Evolutionary conservation across 2,329 filamentous ascomycete genomes (phyloP), one percentile per base, ranked within the genome.

Genomic region (Clathrospora elynae): DNA sequence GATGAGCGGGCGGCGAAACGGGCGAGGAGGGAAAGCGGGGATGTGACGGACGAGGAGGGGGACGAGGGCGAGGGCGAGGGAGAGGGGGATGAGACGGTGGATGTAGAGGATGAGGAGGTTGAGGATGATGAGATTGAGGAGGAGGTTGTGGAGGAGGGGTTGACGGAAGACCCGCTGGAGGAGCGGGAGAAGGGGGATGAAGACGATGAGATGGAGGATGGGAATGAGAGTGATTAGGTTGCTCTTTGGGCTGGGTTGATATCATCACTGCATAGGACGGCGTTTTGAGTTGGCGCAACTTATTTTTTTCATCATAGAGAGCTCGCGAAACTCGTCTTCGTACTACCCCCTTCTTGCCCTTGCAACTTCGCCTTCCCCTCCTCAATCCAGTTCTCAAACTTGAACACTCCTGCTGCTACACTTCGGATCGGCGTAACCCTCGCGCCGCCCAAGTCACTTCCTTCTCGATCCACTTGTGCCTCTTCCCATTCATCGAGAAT

Each of bases 341-440:
- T 13, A 16, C 46, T 46, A 9, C 40, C 35, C 3, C 22, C 26
- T 33, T 47, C 10, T 12, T 18, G 35, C 17, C 8, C 38, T 23
- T 75, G 69, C 20, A 67, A 55, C 30, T 83, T 83, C 39, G 75
- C 74, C 49, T 73, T 75, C 43, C 78, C 79, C 61, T 87, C 83
- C 67, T 88, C 85, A 42, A 87, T 78, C 84, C 84, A 88, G 43
- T 84, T 75, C 64, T 88, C 85, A 59, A 88, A 77, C 16, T 79
- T 72, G 63, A 88, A 80, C 45, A 85, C 82, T 3, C 84, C 85
- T 2, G 82, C 79, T 54, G 84, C 79, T 12, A 88, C 78, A 20
- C 78, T 75, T 51, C 85, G 75, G 30, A 88, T 74, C 1, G 85
- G 81, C 33, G 78, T 79, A 9, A 80, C 83, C 58, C 74, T 80